Conservation (phyloP, 106 monocot species). For the Dendrobium officinale region DNA sequence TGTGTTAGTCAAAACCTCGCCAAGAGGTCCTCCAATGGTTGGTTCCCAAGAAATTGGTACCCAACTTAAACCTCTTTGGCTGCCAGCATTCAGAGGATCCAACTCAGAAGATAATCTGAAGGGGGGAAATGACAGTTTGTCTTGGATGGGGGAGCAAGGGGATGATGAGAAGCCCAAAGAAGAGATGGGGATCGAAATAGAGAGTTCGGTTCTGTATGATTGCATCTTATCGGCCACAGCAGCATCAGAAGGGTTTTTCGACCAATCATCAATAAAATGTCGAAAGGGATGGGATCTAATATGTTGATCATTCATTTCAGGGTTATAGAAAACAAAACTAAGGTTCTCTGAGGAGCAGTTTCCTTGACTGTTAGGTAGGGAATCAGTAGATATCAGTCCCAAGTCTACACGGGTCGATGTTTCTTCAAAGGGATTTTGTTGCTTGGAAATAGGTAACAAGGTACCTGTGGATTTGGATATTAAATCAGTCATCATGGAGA, state of each 20-base stretch:
- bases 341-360: conserved; percentile 23
- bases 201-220: conserved; percentile 54
- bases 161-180: conserved; percentile 54
- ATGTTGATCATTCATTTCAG: conserved; percentile 14
- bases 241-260: conserved; percentile 28
- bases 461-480: conserved; percentile 16
- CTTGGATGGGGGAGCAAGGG: conserved; percentile 39
- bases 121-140: conserved; percentile 42
- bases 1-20: conserved; percentile 76
- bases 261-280: conserved; percentile 60
- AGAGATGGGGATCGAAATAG: conserved; percentile 51
- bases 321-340: conserved; percentile 11
- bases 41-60: conserved; percentile 61
- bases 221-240: neutral
- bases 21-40: conserved; percentile 82
- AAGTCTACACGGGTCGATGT: conserved; percentile 16
- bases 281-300: conserved; percentile 33
- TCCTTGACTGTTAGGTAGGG: conserved; percentile 12
- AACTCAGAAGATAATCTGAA: conserved; percentile 43
- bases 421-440: conserved; percentile 34
- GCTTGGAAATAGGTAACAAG: conserved; percentile 16
- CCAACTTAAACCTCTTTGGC: conserved; percentile 28
- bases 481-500: conserved; percentile 10
- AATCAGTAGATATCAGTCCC: conserved; percentile 25
- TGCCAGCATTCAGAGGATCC: conserved; percentile 29